Base-by-base conservation (phyloP, 2,329 filamentous ascomycete genomes). In the Aureobasidium sp. region DNA sequence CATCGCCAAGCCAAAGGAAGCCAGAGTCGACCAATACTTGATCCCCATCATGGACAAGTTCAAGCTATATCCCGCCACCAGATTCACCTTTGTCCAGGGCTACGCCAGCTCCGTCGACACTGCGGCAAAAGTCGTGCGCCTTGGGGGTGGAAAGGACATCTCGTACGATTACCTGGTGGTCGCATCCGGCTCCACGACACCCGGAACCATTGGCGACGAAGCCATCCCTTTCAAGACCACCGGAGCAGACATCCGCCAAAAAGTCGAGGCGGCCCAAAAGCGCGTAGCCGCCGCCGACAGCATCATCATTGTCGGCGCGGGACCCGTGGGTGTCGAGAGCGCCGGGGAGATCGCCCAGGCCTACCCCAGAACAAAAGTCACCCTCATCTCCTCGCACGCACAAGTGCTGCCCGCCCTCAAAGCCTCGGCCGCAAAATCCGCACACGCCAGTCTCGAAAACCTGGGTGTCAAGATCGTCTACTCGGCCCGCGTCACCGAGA, bases 81-180 rank as follows among this genome's bases (percentile, higher is more conserved):
- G 74, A n/a, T 80, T 80, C 66, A 74, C 76, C 4, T 78, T 81
- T 64, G 70, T 82, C 60, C 69, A 75, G 33, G 80, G 72, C 17
- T 69, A 70, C 3, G 79, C 74, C 13, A 79, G 72, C 1, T 68
- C 69, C 0, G 71, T 82, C n/a, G 73, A 80, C 51, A 65, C 70
- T 1, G 61, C 66, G 2, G 66, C 63, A 19, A 74, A 77, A 42
- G 74, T 68, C 1, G 74, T 82, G 6, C 66, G 69, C 2, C 73
- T 78, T 64, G 69, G 66, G 29, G 65, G 60, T 17, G 19, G 31
- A 13, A 43, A 21, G 17, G 72, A 73, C n/a, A 62, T 81, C 11
- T 49, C 69, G 3, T 82, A 77, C 62, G 74, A 80, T 62, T 75
- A 77, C 25, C 71, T 82, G 7, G 70, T 82, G 40, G 75, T 82